Evolutionary conservation across 805 yeast species (phyloP).

Genomic region (Hyphopichia homilentoma): DNA sequence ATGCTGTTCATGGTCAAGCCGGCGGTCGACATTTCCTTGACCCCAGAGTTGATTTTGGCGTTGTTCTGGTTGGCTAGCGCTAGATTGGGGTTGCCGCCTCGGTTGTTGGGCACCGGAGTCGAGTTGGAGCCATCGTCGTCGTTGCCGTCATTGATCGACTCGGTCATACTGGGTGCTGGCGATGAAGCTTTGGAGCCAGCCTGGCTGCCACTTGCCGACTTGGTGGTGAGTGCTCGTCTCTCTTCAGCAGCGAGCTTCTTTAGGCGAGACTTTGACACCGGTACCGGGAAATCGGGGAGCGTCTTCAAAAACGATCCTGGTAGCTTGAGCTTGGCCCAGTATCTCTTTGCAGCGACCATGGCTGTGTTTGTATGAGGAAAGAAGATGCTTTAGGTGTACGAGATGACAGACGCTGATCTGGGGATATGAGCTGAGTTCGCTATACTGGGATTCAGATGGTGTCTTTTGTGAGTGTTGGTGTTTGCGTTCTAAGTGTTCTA

Average conservation of each 20-base stretch:
- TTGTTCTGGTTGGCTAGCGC: constrained; percentile 7
- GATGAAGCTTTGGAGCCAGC: constrained; percentile 20
- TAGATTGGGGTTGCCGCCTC: constrained; percentile 4
- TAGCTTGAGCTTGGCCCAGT: constrained; percentile 29
- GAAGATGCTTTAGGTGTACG: too few species aligned
- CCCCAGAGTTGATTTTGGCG: constrained; percentile 34
- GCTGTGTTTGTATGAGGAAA: not conserved
- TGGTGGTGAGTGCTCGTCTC: constrained; percentile 10
- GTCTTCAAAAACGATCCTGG: constrained; percentile 26
- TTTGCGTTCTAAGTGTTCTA: too few species aligned
- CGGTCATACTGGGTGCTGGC: constrained; percentile 19
- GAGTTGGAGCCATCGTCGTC: not conserved
- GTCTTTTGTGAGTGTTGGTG: too few species aligned
- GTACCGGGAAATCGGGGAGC: constrained; percentile 32
- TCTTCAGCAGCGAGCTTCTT: constrained; percentile 32
- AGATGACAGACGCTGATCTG: too few species aligned
- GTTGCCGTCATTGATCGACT: too few species aligned
- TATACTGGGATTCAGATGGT: too few species aligned
- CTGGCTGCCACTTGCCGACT: constrained; percentile 7
- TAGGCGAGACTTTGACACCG: constrained; percentile 26
- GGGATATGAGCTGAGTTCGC: too few species aligned
- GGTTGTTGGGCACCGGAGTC: not conserved
- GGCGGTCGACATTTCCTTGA: constrained; percentile 38
- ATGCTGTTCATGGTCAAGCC: constrained; percentile 37
- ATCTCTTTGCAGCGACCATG: constrained; percentile 36